Evolutionary conservation across 768 basidiomycete species (phyloP), one percentile per base, ranked within the genome.

Genomic region (Boletus tylopilopsis): DNA sequence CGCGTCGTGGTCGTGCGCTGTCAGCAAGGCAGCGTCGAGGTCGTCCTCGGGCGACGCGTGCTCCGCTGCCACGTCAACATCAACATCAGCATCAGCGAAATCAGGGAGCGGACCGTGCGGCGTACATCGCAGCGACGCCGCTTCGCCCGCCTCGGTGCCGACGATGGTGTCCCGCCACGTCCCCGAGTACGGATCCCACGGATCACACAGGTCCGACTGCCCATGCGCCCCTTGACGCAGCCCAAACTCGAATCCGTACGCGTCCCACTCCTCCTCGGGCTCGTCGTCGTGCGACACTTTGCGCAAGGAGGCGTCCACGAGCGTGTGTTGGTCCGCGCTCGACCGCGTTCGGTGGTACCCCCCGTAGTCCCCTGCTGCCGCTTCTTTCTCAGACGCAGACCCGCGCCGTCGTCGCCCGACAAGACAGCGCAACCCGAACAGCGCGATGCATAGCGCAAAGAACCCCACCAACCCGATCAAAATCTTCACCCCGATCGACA

Each of bases 401-500:
- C 53, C 45, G 36, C 61, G 55, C 53, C 65, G 72, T 50, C 66
- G 60, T 47, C 76, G 69, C 21, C 70, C 64, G 38, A 79, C 27
- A 46, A 77, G 66, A 74, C 78, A 86, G 30, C 85, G 69, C 35
- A 78, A 13, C 1, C 66, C 73, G 56, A 88, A 88, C 22, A 87
- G 65, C 5, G 61, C 55, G 12, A 75, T 57, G 46, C 81, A 84
- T 2, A 84, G 60, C 12, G 56, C 80, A 45, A 88, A 76, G 67
- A 88, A 81, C 1, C 77, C 72, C 0, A 77, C 50, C 10, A 90
- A 69, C 3, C 75, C 79, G 29, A 88, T 69, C 21, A 89, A 72
- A 5, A 87, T 78, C 43, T 80, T 75, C 45, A 88, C 64, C 5
- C 85, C 88, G 5, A 87, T 73, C 1, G 75, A 77, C 5, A 82